Conservation (phyloP, 2,329 filamentous ascomycete genomes). For the Dactylellina sp. region DNA sequence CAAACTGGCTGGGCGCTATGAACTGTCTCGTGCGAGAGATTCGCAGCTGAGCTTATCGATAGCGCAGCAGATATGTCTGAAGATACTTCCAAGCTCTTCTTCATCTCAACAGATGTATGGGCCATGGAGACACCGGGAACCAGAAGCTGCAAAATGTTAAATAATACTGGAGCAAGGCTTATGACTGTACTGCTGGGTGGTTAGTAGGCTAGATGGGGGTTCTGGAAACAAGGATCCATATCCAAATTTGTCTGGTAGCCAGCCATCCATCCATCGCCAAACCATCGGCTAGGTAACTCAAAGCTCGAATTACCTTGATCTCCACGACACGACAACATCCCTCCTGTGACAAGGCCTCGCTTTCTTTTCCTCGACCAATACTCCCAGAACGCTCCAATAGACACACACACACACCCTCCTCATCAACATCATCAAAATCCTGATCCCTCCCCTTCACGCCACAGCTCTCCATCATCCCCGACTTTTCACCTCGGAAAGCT, state of each 20-base stretch:
- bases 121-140: too few relatives aligned
- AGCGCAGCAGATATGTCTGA: slow-evolving; percentile 12
- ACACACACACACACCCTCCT: not conserved
- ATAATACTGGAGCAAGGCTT: not conserved
- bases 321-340: too few relatives aligned
- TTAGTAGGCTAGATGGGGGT: slow-evolving; percentile 1
- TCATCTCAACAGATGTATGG: too few relatives aligned
- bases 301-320: slow-evolving; percentile 15
- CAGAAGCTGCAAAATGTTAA: too few relatives aligned
- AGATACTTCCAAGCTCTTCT: too few relatives aligned
- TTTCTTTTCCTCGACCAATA: too few relatives aligned
- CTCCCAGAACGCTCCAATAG: not conserved
- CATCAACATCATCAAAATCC: slow-evolving; percentile 2
- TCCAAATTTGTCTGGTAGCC: too few relatives aligned
- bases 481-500: not conserved
- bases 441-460: slow-evolving; percentile 6
- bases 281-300: not conserved
- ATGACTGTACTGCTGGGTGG: not conserved
- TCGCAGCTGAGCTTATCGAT: slow-evolving; percentile 32
- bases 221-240: slow-evolving; percentile 35
- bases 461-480: too few relatives aligned
- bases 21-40: slow-evolving; percentile 55
- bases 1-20: too few relatives aligned
- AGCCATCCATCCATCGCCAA: not conserved
- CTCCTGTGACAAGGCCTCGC: too few relatives aligned